Conservation (phyloP, 805 yeast genomes). For the Metschnikowia colocasiae region DNA sequence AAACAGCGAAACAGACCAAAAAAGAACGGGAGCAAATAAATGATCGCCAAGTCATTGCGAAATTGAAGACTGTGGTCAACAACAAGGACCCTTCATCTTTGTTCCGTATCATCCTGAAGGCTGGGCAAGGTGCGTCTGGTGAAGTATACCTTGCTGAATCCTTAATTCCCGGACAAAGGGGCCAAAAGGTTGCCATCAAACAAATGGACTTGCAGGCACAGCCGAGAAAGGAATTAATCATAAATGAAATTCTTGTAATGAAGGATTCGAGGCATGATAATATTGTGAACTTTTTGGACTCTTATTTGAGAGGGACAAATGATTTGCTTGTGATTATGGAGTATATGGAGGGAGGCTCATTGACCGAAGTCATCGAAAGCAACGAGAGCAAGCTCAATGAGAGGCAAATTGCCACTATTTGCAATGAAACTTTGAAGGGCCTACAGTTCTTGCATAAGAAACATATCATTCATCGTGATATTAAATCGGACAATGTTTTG, state of each 20-base stretch:
- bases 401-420: conserved; percentile 86
- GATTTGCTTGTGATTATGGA: conserved; percentile 99
- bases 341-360: conserved; percentile 97
- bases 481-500: conserved; percentile 45
- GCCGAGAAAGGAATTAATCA: conserved; percentile 91
- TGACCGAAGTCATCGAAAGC: conserved; percentile 92
- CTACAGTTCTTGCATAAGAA: conserved; percentile 87
- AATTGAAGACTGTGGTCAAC: conserved; percentile 76
- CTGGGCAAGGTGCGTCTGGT: conserved; percentile 98
- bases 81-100: conserved; percentile 81
- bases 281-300: conserved; percentile 91
- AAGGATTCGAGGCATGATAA: conserved; percentile 91
- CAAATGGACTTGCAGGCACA: conserved; percentile 91
- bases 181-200: conserved; percentile 82
- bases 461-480: conserved; percentile 75
- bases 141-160: conserved; percentile 86
- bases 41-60: conserved; percentile 84
- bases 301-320: conserved; percentile 70
- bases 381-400: conserved; percentile 70
- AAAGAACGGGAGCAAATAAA: conserved; percentile 51
- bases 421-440: conserved; percentile 87
- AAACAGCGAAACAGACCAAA: conserved; percentile 39
- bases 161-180: conserved; percentile 43
- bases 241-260: conserved; percentile 95
- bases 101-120: conserved; percentile 73